These are phyloP conservation scores for Salix koriyanagi DNA, from an alignment of 345 rosid genomes.

Conservation along the genomic window DNA sequence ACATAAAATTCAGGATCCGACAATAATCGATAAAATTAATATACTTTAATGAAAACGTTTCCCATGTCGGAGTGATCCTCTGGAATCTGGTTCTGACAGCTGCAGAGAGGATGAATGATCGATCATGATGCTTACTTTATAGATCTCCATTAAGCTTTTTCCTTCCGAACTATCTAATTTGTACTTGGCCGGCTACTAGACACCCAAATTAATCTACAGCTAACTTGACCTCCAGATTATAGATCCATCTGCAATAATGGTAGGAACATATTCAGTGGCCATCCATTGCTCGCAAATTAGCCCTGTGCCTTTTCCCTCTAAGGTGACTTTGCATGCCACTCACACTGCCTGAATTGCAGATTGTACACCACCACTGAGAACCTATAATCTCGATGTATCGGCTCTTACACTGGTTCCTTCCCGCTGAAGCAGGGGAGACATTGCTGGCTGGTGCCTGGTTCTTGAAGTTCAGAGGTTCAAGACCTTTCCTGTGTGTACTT, in stretches of 20 bases:
- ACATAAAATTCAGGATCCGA: not conserved
- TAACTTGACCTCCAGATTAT: not conserved
- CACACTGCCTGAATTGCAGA: conserved; percentile 1
- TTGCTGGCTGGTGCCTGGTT: not conserved
- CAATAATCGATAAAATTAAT: not conserved
- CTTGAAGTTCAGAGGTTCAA: not conserved
- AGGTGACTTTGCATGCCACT: not conserved
- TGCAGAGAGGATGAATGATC: not conserved
- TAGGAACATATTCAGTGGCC: not conserved
- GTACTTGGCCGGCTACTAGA: too few species aligned
- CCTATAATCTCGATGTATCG: too few species aligned
- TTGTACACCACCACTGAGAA: not conserved
- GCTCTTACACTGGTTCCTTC: not conserved
- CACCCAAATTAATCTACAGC: not conserved
- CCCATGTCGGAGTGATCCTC: not conserved
- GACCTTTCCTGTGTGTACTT: not conserved
- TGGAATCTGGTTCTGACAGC: not conserved
- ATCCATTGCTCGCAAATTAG: not conserved
- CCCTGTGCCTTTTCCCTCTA: conserved; percentile 12
- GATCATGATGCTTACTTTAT: too few species aligned
- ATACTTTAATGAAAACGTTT: not conserved
- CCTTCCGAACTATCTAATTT: not conserved
- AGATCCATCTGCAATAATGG: not conserved
- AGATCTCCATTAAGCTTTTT: not conserved
- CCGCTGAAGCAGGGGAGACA: not conserved